A percentile compares a stretch with the other conserved stretches of the same genome.
Conservation (phyloP, 768 basidiomycete species). For the Mycena filopes region DNA sequence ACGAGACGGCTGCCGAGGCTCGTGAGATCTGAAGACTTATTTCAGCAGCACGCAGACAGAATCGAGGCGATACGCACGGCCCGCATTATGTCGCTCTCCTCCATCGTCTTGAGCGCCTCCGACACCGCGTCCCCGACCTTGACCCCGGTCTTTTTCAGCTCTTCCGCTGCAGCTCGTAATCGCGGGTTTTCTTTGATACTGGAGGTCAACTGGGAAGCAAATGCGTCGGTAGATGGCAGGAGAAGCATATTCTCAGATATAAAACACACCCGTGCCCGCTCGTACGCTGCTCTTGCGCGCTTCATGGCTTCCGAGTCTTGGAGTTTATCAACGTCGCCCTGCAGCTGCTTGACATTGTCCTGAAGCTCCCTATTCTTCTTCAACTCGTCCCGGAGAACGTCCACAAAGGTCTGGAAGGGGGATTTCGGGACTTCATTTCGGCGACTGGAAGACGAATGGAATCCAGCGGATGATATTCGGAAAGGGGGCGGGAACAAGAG, state of each 20-base stretch:
- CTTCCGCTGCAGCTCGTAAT: slow-evolving; percentile 91
- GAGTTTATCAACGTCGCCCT: slow-evolving; percentile 96
- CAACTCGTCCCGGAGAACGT: slow-evolving; percentile 92
- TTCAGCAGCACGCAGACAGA: neutral
- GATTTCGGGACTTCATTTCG: slow-evolving; percentile 82
- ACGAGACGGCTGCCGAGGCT: slow-evolving; percentile 87
- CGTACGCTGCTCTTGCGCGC: slow-evolving; percentile 89
- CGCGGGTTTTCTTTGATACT: slow-evolving; percentile 97
- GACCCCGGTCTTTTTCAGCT: slow-evolving; percentile 88
- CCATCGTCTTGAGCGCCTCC: slow-evolving; percentile 92
- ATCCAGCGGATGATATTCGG: slow-evolving; percentile 45
- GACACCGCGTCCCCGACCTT: slow-evolving; percentile 94
- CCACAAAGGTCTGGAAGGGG: slow-evolving; percentile 96
- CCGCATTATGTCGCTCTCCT: slow-evolving; percentile 93
- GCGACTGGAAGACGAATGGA: slow-evolving; percentile 74
- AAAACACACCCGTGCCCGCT: slow-evolving; percentile 87
- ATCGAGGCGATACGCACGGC: slow-evolving; percentile 61
- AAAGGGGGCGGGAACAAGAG: slow-evolving; percentile 19
- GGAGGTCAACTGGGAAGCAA: slow-evolving; percentile 73
- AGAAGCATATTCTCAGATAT: slow-evolving; percentile 16
- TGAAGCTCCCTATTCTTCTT: slow-evolving; percentile 94
- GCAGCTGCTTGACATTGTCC: slow-evolving; percentile 96
- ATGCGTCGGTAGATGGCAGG: slow-evolving; percentile 18
- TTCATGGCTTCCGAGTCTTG: slow-evolving; percentile 98
- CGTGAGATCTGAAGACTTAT: slow-evolving; percentile 71